These are phyloP conservation scores for Pyricularia sp. DNA, from an alignment of 2,329 filamentous ascomycete species.

Conservation along the genomic window DNA sequence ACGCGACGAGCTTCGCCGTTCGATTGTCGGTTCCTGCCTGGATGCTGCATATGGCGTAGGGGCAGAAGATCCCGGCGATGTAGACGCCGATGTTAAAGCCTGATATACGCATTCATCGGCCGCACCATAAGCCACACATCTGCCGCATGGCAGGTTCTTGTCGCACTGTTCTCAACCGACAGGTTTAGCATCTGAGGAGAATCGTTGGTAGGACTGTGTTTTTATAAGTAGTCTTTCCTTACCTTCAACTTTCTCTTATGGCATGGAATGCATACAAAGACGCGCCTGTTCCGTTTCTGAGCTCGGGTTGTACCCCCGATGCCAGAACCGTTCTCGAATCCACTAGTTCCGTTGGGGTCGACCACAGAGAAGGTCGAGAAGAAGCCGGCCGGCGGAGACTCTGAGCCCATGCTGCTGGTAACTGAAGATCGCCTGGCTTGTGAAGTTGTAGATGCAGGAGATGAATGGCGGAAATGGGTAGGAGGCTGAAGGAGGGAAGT, in stretches of 20 bases:
- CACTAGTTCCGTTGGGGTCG: slow-evolving; percentile 13
- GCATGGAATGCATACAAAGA: slow-evolving; percentile 20
- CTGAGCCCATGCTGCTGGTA: slow-evolving; percentile 3
- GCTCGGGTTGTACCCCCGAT: slow-evolving; percentile 9
- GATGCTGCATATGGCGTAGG: neutral
- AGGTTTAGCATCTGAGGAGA: neutral
- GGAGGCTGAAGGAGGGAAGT: neutral
- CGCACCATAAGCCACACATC: slow-evolving; percentile 14
- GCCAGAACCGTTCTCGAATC: neutral
- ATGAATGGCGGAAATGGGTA: neutral
- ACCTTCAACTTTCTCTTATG: slow-evolving; percentile 17
- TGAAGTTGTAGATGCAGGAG: neutral
- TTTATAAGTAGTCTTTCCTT: neutral
- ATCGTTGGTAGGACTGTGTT: neutral
- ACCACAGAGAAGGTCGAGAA: slow-evolving; percentile 19
- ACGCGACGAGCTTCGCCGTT: neutral
- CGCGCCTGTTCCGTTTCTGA: slow-evolving; percentile 18
- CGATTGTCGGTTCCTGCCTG: neutral
- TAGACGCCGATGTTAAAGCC: slow-evolving; percentile 7
- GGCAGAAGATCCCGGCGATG: slow-evolving; percentile 5
- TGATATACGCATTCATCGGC: slow-evolving; percentile 17
- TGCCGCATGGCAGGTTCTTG: slow-evolving; percentile 16
- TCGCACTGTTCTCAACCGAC: slow-evolving; percentile 10
- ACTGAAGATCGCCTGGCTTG: neutral
- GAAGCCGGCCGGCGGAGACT: slow-evolving; percentile 13